These are phyloP conservation scores for Cercospora beticola DNA, from an alignment of 2,329 filamentous ascomycete genomes.

Conservation along the genomic window DNA sequence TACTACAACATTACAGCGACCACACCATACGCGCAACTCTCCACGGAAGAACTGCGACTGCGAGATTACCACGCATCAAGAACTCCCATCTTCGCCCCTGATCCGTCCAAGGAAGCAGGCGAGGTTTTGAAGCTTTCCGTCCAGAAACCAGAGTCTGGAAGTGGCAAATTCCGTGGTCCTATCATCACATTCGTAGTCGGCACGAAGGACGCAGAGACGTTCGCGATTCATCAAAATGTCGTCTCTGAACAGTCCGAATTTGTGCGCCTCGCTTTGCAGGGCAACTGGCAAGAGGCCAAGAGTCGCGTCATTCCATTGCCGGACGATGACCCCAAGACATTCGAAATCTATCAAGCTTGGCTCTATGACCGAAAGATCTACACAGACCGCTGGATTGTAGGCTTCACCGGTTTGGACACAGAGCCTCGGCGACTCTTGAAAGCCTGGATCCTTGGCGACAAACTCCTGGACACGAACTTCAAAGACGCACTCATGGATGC, in stretches of 20 bases:
- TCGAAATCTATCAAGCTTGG: constrained; percentile 25
- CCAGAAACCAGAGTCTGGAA: background rate
- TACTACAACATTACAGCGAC: background rate
- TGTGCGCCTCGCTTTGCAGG: constrained; percentile 12
- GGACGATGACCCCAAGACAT: constrained; percentile 12
- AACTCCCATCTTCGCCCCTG: background rate
- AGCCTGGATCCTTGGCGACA: constrained; percentile 31
- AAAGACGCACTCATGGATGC: constrained; percentile 27
- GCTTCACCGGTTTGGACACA: background rate
- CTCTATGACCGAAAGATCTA: constrained; percentile 15
- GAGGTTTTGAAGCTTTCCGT: background rate
- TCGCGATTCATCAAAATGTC: constrained; percentile 12
- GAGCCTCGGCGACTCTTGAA: constrained; percentile 9
- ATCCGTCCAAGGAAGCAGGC: background rate
- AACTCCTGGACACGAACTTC: constrained; percentile 27
- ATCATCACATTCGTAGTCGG: constrained; percentile 14
- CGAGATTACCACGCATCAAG: background rate
- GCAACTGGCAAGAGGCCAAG: constrained; percentile 18
- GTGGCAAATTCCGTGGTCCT: background rate
- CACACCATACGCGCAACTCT: background rate
- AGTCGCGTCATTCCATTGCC: constrained; percentile 14
- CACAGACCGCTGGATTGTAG: background rate
- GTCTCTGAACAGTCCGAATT: constrained; percentile 10
- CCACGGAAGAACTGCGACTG: background rate
- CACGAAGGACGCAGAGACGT: background rate